Evolutionary conservation across 2,329 filamentous ascomycete genomes (phyloP), one percentile per base, ranked within the genome.

Genomic region (Pyrenochaeta sp.): DNA sequence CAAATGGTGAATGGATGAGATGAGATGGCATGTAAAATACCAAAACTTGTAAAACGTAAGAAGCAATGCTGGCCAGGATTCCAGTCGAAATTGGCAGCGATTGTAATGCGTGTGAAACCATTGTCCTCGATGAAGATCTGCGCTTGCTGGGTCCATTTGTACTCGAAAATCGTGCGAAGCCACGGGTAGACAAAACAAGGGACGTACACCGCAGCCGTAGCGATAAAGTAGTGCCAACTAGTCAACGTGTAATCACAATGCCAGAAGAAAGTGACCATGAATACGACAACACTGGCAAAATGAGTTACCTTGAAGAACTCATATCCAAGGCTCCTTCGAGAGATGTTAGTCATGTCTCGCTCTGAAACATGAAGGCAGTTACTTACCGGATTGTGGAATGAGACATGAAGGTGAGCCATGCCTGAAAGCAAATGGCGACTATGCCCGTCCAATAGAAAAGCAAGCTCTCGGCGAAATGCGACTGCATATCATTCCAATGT

Each of bases 261-360:
- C 50, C 86, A 78, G 73, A 88, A 88, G 72, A 88, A 84, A 66
- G 86, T 85, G 8, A 88, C 49, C 19, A 87, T 74, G 63, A 88
- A 88, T 1, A 86, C 64, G 3, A 84, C 61, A 0, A 82, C 85
- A 3, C 81, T 80, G 22, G 85, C 55, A 58, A 84, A 81, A 65
- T 88, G 86, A 0, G 83, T 82, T 3, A 78, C 79, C 63, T 88
- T 88, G 82, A 88, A 88, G 66, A 86, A 84, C 61, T 89, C 86
- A 67, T 88, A 88, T 62, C 77, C 83, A 0, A 81, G 78, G 51
- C 83, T 82, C 4, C 85, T 85, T 45, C 37, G 3, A 6, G 13
- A 5, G 27, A 25, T 34, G 12, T 30, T 19, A 43, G 28, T 19
- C 12, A 43, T 9, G 15, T n/a, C 25, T 22, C 37, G n/a, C 6